Evolutionary conservation across 805 yeast species (phyloP), one percentile per base, ranked within the genome.

Genomic region (Ogataea methanolica): DNA sequence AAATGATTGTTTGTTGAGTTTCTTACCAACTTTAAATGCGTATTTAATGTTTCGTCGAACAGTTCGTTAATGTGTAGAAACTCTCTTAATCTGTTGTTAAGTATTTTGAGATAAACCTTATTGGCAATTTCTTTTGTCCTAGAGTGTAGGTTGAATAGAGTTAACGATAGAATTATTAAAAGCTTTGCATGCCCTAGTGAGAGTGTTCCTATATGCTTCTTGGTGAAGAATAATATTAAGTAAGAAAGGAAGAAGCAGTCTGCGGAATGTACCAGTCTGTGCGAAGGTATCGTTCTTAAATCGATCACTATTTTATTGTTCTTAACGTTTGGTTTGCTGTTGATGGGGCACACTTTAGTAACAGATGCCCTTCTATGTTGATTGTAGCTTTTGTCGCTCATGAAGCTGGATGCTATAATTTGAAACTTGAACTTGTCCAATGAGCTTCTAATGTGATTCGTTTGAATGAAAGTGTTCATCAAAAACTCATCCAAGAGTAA

Each of bases 391-490:
- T 41, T 51, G 35, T 47, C 56, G 35, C 48, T 52, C 58, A 56
- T 53, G 16, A 54, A 39, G 16, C 41, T 48, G 14, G 64, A 60
- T 3, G 61, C 58, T 4, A 61, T 56, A 15, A 61, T 55, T 22
- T 57, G 58, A 42, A 60, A 61, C 43, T 58, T 62, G 45, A 61
- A 54, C 39, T 53, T 51, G 19, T 62, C 66, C 12, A 61, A 41
- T 7, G 57, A 48, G 11, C 44, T 33, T 15, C 40, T 43, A 9
- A 47, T 39, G 33, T 42, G 35, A 12, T 41, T 29, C 6, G 35
- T 22, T 5, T 44, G 23, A 9, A 31, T 43, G 12, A 19, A 7
- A 23, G 39, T 39, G 2, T 45, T 39, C 12, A 37, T 29, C 15
- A 45, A 19, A 26, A 48, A 50, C 5, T 47, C 51, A 11, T 48